Conservation (phyloP, 176 grass and related monocot species). For the Areca catechu region DNA sequence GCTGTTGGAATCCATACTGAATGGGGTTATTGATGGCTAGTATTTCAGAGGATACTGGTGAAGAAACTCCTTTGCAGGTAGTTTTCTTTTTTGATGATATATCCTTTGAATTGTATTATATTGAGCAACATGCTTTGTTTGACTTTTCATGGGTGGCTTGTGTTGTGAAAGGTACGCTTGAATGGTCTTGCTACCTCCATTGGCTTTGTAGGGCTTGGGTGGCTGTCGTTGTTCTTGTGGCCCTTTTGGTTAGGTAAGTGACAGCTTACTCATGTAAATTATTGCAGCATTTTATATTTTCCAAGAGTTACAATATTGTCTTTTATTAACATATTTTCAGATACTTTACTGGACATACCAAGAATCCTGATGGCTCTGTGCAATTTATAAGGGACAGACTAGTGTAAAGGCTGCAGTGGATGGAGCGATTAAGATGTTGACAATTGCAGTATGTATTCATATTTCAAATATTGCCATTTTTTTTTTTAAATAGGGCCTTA, state of each 20-base stretch:
- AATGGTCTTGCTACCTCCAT: slow-evolving; percentile 95
- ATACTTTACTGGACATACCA: slow-evolving; percentile 77
- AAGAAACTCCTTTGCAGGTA: slow-evolving; percentile 97
- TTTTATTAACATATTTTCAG: slow-evolving; percentile 25
- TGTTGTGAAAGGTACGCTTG: slow-evolving; percentile 59
- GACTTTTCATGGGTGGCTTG: slow-evolving; percentile 15
- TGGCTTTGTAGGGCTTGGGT: slow-evolving; percentile 73
- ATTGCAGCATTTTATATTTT: neutral
- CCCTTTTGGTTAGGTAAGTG: slow-evolving; percentile 73
- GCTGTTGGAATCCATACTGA: slow-evolving; percentile 93
- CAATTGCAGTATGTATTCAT: slow-evolving; percentile 63
- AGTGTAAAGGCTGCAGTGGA: slow-evolving; percentile 43
- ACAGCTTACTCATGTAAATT: neutral
- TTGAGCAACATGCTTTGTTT: slow-evolving; percentile 13
- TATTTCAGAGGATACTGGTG: slow-evolving; percentile 96
- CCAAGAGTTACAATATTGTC: too few species aligned
- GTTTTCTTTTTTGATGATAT: slow-evolving; percentile 15
- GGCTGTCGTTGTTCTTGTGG: slow-evolving; percentile 52
- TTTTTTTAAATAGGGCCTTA: too few species aligned
- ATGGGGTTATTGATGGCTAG: slow-evolving; percentile 97
- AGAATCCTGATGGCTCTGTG: slow-evolving; percentile 61
- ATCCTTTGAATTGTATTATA: slow-evolving; percentile 1
- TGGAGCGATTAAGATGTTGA: slow-evolving; percentile 77
- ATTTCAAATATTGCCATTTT: too few species aligned
- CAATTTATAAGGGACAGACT: slow-evolving; percentile 88